phyloP scores from a whole-genome alignment of 83 land plant genomes.

The Picea mariana region DNA sequence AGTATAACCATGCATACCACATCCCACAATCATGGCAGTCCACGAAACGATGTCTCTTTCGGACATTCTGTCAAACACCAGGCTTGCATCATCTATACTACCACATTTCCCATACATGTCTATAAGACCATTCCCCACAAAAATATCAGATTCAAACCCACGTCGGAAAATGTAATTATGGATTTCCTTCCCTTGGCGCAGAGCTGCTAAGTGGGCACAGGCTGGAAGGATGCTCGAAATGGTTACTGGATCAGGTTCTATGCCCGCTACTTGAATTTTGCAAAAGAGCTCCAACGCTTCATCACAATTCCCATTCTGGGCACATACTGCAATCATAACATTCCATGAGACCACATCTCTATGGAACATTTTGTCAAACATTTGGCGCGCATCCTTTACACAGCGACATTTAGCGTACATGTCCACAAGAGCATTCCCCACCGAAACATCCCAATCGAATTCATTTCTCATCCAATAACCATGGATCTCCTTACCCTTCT shows the following conservation, averaged over 20 bases:
- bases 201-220: too few species aligned
- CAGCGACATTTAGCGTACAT: slow-evolving; percentile 49
- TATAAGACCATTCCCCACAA: not conserved
- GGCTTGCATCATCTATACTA: not conserved
- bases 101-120: not conserved
- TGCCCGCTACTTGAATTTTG: too few species aligned
- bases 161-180: not conserved
- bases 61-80: not conserved
- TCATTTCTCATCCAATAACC: slow-evolving; percentile 17
- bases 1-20: not conserved
- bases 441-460: slow-evolving; percentile 15
- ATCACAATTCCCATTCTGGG: too few species aligned
- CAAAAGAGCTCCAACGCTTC: too few species aligned
- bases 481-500: slow-evolving; percentile 27
- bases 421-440: slow-evolving; percentile 29
- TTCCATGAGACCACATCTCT: too few species aligned
- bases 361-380: too few species aligned
- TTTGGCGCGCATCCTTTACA: slow-evolving; percentile 26
- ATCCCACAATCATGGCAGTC: not conserved
- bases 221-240: too few species aligned
- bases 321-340: too few species aligned
- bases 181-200: too few species aligned
- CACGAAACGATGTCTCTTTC: not conserved
- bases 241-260: too few species aligned
- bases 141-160: not conserved